phyloP scores from a whole-genome alignment of 2,329 filamentous ascomycete species.

The Penicillium italicum region DNA sequence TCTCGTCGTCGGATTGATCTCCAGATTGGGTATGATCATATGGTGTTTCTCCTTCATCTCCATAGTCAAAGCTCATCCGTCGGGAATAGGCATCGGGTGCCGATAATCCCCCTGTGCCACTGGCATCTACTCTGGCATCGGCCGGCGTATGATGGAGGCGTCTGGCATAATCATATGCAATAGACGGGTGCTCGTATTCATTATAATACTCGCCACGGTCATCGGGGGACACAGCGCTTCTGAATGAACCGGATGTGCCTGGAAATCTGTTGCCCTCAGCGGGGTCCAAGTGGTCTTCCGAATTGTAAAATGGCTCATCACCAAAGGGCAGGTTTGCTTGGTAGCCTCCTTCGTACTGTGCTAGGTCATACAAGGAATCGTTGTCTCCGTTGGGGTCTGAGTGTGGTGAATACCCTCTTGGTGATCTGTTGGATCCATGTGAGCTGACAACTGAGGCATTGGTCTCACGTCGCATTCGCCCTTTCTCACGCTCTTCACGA shows the following conservation, averaged over 20 bases:
- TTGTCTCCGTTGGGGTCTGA: slow-evolving; percentile 60
- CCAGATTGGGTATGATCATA: slow-evolving; percentile 53
- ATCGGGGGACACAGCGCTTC: slow-evolving; percentile 25
- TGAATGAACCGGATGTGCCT: slow-evolving; percentile 26
- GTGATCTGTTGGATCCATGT: slow-evolving; percentile 41
- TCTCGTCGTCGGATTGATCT: slow-evolving; percentile 59
- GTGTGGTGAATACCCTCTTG: slow-evolving; percentile 25
- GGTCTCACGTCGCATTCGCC: slow-evolving; percentile 57
- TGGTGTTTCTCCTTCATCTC: slow-evolving; percentile 72
- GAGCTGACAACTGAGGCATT: slow-evolving; percentile 49
- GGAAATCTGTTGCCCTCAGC: slow-evolving; percentile 14
- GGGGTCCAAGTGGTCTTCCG: slow-evolving; percentile 21
- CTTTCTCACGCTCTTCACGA: slow-evolving; percentile 43
- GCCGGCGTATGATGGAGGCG: slow-evolving; percentile 55
- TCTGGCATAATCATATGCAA: slow-evolving; percentile 53
- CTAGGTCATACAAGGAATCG: slow-evolving; percentile 70
- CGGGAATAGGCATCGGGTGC: slow-evolving; percentile 63
- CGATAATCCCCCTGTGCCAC: slow-evolving; percentile 83
- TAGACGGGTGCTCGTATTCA: slow-evolving; percentile 36
- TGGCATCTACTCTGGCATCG: slow-evolving; percentile 76
- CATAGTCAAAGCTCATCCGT: slow-evolving; percentile 86
- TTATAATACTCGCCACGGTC: slow-evolving; percentile 29
- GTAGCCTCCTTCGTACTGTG: slow-evolving; percentile 70
- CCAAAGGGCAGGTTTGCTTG: slow-evolving; percentile 60
- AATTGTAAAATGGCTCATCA: slow-evolving; percentile 40